Evolutionary conservation across 1,284 basidiomycete genomes (phyloP).

Genomic region (Ceratobasidium sp.): DNA sequence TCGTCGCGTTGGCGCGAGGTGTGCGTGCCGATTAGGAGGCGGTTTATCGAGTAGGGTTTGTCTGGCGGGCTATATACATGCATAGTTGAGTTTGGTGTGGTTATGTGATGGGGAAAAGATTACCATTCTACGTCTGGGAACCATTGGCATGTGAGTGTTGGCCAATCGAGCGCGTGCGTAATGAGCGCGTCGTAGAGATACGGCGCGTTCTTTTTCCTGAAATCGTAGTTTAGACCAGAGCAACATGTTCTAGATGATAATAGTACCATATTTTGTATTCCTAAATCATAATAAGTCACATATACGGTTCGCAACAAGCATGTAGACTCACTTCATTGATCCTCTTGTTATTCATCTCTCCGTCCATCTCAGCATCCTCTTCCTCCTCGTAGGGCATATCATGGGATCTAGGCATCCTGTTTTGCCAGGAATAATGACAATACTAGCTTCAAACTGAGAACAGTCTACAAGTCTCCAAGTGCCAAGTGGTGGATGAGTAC

Average conservation of each 20-base stretch:
- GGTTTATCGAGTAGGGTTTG: slow-evolving; percentile 92
- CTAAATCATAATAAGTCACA: slow-evolving; percentile 50
- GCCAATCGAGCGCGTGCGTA: slow-evolving; percentile 98
- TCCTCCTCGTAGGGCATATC: slow-evolving; percentile 66
- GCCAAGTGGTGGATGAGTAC: not conserved
- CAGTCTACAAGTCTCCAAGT: too few relatives aligned
- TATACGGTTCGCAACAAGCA: slow-evolving; percentile 40
- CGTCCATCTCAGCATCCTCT: slow-evolving; percentile 82
- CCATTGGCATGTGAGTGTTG: slow-evolving; percentile 98
- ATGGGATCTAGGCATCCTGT: slow-evolving; percentile 22
- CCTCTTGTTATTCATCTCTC: slow-evolving; percentile 87
- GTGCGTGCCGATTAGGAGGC: slow-evolving; percentile 95
- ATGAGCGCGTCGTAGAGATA: slow-evolving; percentile 98
- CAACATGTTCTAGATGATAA: not conserved
- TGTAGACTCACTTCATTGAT: slow-evolving; percentile 78
- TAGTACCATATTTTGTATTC: slow-evolving; percentile 83
- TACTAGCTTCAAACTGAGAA: too few relatives aligned
- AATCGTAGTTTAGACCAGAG: slow-evolving; percentile 1
- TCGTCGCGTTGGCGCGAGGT: slow-evolving; percentile 95
- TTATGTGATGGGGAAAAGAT: slow-evolving; percentile 48
- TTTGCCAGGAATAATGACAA: slow-evolving; percentile 26
- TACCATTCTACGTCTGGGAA: slow-evolving; percentile 96
- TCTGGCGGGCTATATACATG: slow-evolving; percentile 68
- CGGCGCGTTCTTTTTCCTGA: slow-evolving; percentile 95
- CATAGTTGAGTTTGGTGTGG: not conserved